phyloP scores from a whole-genome alignment of 768 basidiomycete species.

The Pleurotus giganteus region DNA sequence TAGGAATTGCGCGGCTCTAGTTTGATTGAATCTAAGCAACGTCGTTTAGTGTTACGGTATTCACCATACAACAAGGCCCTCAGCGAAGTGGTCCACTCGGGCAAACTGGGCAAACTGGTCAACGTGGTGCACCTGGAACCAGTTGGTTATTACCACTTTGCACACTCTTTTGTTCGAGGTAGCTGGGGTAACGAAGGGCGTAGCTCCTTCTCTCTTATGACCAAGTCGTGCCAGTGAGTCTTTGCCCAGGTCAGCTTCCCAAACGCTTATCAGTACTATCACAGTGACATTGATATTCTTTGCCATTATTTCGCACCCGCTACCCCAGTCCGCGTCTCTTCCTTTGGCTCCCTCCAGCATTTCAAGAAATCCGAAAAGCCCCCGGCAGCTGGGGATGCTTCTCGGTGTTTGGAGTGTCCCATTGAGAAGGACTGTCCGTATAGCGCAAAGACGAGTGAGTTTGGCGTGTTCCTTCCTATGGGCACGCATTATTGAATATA shows the following conservation, averaged over 20 bases:
- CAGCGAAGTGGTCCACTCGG: constrained; percentile 66
- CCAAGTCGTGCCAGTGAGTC: constrained; percentile 86
- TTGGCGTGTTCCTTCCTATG: neutral
- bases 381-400: constrained; percentile 58
- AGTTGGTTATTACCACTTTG: constrained; percentile 85
- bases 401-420: constrained; percentile 76
- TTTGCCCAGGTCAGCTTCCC: neutral
- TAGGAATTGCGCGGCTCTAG: constrained; percentile 27
- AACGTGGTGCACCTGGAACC: constrained; percentile 87
- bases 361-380: constrained; percentile 78
- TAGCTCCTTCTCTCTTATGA: constrained; percentile 82
- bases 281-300: constrained; percentile 81
- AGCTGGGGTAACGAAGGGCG: constrained; percentile 71
- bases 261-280: constrained; percentile 9
- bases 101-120: constrained; percentile 70
- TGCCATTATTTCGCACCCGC: constrained; percentile 75
- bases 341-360: constrained; percentile 84
- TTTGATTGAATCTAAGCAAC: neutral
- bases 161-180: constrained; percentile 85
- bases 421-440: constrained; percentile 75
- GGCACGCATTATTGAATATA: no score
- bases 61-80: constrained; percentile 79
- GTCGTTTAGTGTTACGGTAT: constrained; percentile 71
- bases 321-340: constrained; percentile 67
- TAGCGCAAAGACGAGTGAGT: constrained; percentile 80